Base-by-base conservation (phyloP, 345 rosid species). In the Moricandia arvensis region DNA sequence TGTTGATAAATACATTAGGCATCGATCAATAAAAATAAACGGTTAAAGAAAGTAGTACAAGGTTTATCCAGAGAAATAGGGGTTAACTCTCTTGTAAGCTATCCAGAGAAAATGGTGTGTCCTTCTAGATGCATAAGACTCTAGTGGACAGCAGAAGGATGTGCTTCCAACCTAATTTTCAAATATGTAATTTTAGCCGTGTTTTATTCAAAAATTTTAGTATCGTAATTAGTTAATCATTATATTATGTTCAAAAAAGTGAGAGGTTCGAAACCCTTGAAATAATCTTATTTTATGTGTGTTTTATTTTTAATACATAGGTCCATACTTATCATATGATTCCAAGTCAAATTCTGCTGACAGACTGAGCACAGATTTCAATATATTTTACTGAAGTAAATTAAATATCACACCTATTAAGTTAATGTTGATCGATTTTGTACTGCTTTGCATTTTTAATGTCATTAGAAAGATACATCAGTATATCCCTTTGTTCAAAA, bases 311-410 rank as follows among this genome's bases (percentile, higher is more conserved):
- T n/a, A n/a, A n/a, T n/a, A n/a, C n/a, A n/a, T n/a, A n/a, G n/a
- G n/a, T n/a, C n/a, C n/a, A n/a, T n/a, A n/a, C n/a, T n/a, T n/a
- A n/a, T n/a, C n/a, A n/a, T n/a, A n/a, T n/a, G n/a, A n/a, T n/a
- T n/a, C n/a, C n/a, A n/a, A n/a, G n/a, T n/a, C n/a, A n/a, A n/a
- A n/a, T n/a, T n/a, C n/a, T n/a, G n/a, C n/a, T n/a, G n/a, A n/a
- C n/a, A n/a, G n/a, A n/a, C n/a, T n/a, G n/a, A 54, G 31, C 73
- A 67, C 79, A 67, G 29, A 38, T 59, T 67, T 75, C 62, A 21
- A 59, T 10, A 59, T 0, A 61, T 47, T 47, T 47, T 57, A 65
- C 26, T 15, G 1, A 64, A 10, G 0, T 10, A 27, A 12, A 29
- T 54, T 57, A 41, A 58, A 57, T 41, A 8, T 38, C 11, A 9